A percentile compares a stretch with the other conserved stretches of the same genome.
Conservation (phyloP, 2,329 filamentous ascomycete species). For the Neofusicoccum cordaticola region DNA sequence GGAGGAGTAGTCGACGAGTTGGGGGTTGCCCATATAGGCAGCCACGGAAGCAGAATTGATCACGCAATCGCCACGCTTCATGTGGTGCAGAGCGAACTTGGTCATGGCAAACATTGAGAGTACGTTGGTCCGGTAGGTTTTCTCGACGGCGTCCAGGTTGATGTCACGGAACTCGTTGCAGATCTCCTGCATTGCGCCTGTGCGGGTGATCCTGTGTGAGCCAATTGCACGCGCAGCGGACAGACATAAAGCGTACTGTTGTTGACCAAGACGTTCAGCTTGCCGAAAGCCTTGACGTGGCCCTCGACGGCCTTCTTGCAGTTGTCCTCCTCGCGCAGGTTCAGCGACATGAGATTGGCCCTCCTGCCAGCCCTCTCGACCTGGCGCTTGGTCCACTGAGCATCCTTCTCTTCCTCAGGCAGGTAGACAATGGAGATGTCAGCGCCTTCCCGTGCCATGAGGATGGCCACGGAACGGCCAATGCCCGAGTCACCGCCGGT, state of each 20-base stretch:
- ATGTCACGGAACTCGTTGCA: slow-evolving; percentile 54
- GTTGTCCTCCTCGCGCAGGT: slow-evolving; percentile 50
- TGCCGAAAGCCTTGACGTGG: slow-evolving; percentile 49
- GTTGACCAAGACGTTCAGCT: slow-evolving; percentile 53
- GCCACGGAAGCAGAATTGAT: slow-evolving; percentile 57
- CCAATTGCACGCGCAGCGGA: background rate
- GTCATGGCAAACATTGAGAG: slow-evolving; percentile 14
- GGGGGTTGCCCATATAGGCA: slow-evolving; percentile 51
- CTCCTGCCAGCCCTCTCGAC: slow-evolving; percentile 51
- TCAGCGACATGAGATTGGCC: slow-evolving; percentile 48
- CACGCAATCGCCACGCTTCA: slow-evolving; percentile 39
- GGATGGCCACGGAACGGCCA: slow-evolving; percentile 49
- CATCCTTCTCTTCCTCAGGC: slow-evolving; percentile 56
- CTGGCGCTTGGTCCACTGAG: slow-evolving; percentile 51
- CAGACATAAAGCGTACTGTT: slow-evolving; percentile 36
- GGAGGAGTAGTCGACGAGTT: slow-evolving; percentile 52
- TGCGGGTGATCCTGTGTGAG: background rate
- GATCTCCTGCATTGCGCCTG: slow-evolving; percentile 55
- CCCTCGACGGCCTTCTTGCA: slow-evolving; percentile 53
- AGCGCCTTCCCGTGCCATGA: slow-evolving; percentile 59
- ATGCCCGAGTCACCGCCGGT: slow-evolving; percentile 30
- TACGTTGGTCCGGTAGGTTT: slow-evolving; percentile 47
- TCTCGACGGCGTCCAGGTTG: slow-evolving; percentile 54
- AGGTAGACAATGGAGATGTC: slow-evolving; percentile 57
- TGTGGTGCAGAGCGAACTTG: slow-evolving; percentile 19